These are phyloP conservation scores for Coemansia aciculifera DNA, from an alignment of 192 early-diverging fungal species.

Conservation along the genomic window DNA sequence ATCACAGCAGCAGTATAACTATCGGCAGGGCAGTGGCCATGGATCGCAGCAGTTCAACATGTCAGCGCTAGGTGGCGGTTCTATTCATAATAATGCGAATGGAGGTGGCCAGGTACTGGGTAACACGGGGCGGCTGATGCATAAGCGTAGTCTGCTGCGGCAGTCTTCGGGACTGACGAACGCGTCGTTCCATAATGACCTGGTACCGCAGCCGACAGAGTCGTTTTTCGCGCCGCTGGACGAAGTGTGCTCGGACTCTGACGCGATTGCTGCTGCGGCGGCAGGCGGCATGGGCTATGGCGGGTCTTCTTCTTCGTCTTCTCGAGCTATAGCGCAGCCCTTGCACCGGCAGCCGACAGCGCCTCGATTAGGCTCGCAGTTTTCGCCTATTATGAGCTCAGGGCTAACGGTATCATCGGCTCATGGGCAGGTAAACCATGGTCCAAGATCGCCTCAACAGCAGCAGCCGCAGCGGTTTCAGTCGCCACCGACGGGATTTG, in stretches of 20 bases:
- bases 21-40: not conserved
- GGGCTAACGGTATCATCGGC: not conserved
- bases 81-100: not conserved
- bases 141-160: slow-evolving; percentile 41
- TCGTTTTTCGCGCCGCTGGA: slow-evolving; percentile 56
- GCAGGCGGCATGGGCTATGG: not conserved
- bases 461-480: slow-evolving; percentile 10
- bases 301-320: not conserved
- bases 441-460: not conserved
- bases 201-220: slow-evolving; percentile 47
- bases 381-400: slow-evolving; percentile 28
- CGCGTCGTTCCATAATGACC: slow-evolving; percentile 48
- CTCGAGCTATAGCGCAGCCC: slow-evolving; percentile 6
- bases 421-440: not conserved
- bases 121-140: slow-evolving; percentile 30
- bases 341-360: slow-evolving; percentile 5
- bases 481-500: not conserved
- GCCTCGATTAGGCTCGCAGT: slow-evolving; percentile 31
- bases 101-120: not conserved
- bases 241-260: slow-evolving; percentile 46
- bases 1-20: slow-evolving; percentile 2
- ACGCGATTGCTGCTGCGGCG: not conserved
- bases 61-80: not conserved
- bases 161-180: slow-evolving; percentile 42
- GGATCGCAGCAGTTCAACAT: not conserved